These are phyloP conservation scores for Pseudogymnoascus verrucosus DNA, from an alignment of 2,329 filamentous ascomycete species.

Conservation along the genomic window DNA sequence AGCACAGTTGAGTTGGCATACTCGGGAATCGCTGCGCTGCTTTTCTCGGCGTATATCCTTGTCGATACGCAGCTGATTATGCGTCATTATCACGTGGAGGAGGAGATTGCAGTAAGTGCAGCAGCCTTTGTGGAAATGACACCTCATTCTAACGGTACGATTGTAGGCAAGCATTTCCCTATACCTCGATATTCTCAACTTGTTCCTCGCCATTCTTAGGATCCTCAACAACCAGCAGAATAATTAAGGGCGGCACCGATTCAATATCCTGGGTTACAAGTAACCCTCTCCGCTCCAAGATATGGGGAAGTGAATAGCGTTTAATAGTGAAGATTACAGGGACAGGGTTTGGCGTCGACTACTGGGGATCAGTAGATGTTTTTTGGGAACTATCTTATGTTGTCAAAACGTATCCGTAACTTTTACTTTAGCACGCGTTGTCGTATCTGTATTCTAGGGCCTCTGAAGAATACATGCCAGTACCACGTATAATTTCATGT, in stretches of 20 bases:
- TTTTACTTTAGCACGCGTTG: not conserved
- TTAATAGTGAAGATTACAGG: not conserved
- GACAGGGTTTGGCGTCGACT: not conserved
- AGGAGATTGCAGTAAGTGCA: conserved; percentile 66
- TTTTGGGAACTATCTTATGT: not conserved
- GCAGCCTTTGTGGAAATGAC: not conserved
- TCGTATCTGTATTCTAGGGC: conserved; percentile 3
- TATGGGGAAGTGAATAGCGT: not conserved
- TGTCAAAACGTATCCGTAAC: not conserved
- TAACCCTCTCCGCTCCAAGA: not conserved
- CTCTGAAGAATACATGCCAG: not conserved
- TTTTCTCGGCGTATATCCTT: conserved; percentile 92
- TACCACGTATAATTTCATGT: not conserved
- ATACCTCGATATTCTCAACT: conserved; percentile 93
- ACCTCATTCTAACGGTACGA: not conserved
- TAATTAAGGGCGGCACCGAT: conserved; percentile 49
- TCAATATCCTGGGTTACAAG: not conserved
- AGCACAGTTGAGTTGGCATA: conserved; percentile 81
- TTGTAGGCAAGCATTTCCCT: conserved; percentile 71
- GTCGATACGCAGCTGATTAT: conserved; percentile 95
- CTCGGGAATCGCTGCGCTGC: conserved; percentile 69
- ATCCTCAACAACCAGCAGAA: conserved; percentile 95
- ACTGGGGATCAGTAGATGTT: not conserved
- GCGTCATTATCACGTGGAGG: conserved; percentile 93
- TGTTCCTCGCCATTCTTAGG: conserved; percentile 90